A percentile compares a stretch with the other conserved stretches of the same genome.
These are phyloP conservation scores for Coniferiporia weirii DNA, from an alignment of 1,284 basidiomycete genomes.

Conservation along the genomic window DNA sequence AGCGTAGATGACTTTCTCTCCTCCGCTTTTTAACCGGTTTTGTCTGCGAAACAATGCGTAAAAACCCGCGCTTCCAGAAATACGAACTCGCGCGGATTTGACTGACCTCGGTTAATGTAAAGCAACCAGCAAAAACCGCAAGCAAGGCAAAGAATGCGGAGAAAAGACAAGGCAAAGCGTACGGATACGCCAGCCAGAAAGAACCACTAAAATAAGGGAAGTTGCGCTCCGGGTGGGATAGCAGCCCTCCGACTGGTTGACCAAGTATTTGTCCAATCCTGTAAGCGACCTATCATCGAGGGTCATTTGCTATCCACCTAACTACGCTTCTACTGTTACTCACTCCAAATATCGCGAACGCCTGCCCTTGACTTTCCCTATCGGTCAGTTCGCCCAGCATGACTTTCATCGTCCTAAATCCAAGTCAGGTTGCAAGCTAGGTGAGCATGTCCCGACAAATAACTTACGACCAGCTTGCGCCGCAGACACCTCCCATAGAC, in stretches of 20 bases:
- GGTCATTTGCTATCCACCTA: background rate
- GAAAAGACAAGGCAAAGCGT: constrained; percentile 23
- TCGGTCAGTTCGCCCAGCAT: constrained; percentile 20
- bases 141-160: constrained; percentile 20
- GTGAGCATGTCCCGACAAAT: background rate
- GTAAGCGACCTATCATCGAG: constrained; percentile 12
- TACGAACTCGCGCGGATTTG: background rate
- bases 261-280: constrained; percentile 19
- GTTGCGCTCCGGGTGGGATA: constrained; percentile 22
- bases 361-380: constrained; percentile 9
- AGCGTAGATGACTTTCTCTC: background rate
- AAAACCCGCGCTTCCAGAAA: background rate
- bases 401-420: constrained; percentile 18
- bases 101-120: constrained; percentile 22
- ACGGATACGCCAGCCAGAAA: constrained; percentile 24
- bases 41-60: background rate
- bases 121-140: constrained; percentile 18
- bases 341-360: constrained; percentile 6
- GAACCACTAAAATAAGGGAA: constrained; percentile 18
- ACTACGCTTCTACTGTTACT: background rate
- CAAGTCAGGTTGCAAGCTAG: background rate
- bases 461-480: constrained; percentile 14
- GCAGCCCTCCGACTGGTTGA: constrained; percentile 23
- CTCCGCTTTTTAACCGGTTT: background rate
- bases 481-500: constrained; percentile 16